Percentiles rank a stretch among this genome's conserved stretches.
Evolutionary conservation across 495 filamentous ascomycete genomes (phyloP).

Genomic region (Neurospora sublineolata): DNA sequence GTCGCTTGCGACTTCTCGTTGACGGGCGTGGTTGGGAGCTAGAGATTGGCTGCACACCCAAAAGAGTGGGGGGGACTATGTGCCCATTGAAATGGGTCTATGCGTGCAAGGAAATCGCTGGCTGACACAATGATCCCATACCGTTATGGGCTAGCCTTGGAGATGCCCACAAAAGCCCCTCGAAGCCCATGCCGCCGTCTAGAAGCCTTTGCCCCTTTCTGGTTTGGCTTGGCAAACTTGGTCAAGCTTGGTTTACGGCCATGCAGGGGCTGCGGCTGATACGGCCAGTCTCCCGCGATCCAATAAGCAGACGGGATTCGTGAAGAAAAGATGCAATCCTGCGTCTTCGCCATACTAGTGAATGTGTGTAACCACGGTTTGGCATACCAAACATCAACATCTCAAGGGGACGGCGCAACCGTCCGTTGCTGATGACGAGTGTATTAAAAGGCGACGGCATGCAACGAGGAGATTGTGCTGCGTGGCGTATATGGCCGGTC

Average conservation of each 20-base stretch:
- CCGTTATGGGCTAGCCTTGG: background rate
- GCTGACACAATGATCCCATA: background rate
- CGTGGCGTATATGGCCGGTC: background rate
- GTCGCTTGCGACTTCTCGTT: too few species aligned
- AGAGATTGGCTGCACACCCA: too few species aligned
- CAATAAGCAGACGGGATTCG: background rate
- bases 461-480: background rate
- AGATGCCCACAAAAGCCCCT: background rate
- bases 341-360: background rate
- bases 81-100: too few species aligned
- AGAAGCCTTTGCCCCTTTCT: background rate
- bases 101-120: too few species aligned
- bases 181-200: background rate
- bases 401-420: background rate
- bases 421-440: background rate
- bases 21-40: too few species aligned
- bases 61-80: too few species aligned
- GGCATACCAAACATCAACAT: background rate
- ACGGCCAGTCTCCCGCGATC: slow-evolving; percentile 1
- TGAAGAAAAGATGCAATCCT: background rate
- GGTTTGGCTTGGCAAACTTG: background rate
- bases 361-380: background rate
- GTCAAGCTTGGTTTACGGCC: background rate
- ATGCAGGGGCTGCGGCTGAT: slow-evolving; percentile 1
- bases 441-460: background rate